Conservation (phyloP, 2,329 filamentous ascomycete genomes). For the Venturia nashicola region DNA sequence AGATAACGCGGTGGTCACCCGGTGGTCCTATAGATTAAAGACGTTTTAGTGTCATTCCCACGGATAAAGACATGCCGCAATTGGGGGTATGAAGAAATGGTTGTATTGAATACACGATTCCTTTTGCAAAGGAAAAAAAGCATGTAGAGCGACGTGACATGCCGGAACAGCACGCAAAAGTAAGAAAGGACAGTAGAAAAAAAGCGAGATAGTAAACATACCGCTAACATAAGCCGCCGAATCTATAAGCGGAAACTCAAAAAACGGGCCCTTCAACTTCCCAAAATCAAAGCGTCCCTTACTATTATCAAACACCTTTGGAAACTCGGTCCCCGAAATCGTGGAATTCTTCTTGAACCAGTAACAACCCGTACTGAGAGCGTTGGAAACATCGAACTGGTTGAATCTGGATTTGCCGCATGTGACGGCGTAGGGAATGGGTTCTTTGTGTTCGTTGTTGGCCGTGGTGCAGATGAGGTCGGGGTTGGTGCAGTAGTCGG, state of each 20-base stretch:
- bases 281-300: conserved; percentile 7
- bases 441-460: conserved; percentile 3
- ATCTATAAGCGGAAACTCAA: conserved; percentile 8
- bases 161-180: too few relatives aligned
- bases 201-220: too few relatives aligned
- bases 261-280: conserved; percentile 3
- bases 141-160: too few relatives aligned
- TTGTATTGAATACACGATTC: too few relatives aligned
- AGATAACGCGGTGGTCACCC: background rate
- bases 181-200: too few relatives aligned
- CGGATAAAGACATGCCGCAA: too few relatives aligned
- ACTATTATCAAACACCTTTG: conserved; percentile 1
- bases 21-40: background rate
- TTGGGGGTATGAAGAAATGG: too few relatives aligned
- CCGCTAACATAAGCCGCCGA: conserved; percentile 1
- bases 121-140: too few relatives aligned
- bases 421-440: conserved; percentile 3
- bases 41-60: too few relatives aligned
- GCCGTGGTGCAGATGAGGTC: background rate
- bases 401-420: background rate
- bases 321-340: background rate
- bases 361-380: conserved; percentile 6
- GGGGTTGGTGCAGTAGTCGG: background rate
- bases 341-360: background rate
- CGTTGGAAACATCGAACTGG: conserved; percentile 4